Percentiles rank a stretch among this genome's conserved stretches.
Evolutionary conservation across 2,329 filamentous ascomycete genomes (phyloP).

Genomic region (Cladosporium sp.): DNA sequence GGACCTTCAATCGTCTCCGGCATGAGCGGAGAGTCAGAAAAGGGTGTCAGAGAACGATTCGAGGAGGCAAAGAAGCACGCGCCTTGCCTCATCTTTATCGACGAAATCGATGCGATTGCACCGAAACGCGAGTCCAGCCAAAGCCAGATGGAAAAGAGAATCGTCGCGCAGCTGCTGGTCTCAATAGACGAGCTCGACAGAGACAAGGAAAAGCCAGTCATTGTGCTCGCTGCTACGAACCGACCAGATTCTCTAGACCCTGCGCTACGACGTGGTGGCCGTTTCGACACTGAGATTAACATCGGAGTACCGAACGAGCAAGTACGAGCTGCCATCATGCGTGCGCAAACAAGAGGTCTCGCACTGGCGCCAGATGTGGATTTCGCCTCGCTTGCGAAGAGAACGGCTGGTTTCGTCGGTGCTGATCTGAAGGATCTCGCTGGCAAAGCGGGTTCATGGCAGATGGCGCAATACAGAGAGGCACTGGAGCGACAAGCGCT

Average conservation of each 20-base stretch:
- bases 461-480: conserved; percentile 62
- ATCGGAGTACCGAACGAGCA: conserved; percentile 82
- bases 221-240: conserved; percentile 90
- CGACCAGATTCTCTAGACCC: conserved; percentile 83
- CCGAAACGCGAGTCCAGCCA: conserved; percentile 81
- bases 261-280: conserved; percentile 69
- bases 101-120: conserved; percentile 89
- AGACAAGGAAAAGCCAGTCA: conserved; percentile 70
- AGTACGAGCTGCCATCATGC: conserved; percentile 76
- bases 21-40: conserved; percentile 88
- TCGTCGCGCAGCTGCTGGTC: conserved; percentile 77
- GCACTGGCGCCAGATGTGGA: conserved; percentile 70
- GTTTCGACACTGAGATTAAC: conserved; percentile 82
- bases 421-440: conserved; percentile 78
- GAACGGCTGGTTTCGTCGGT: conserved; percentile 90
- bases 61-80: conserved; percentile 85
- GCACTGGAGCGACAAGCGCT: conserved; percentile 47
- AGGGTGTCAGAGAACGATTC: conserved; percentile 80
- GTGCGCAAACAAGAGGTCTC: conserved; percentile 68
- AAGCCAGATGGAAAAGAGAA: conserved; percentile 86
- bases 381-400: conserved; percentile 72
- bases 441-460: conserved; percentile 64
- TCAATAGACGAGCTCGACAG: conserved; percentile 81
- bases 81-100: conserved; percentile 87
- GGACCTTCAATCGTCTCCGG: conserved; percentile 80